Evolutionary conservation across 2,329 filamentous ascomycete species (phyloP), one percentile per base, ranked within the genome.

Genomic region (Colletotrichum falcatum): DNA sequence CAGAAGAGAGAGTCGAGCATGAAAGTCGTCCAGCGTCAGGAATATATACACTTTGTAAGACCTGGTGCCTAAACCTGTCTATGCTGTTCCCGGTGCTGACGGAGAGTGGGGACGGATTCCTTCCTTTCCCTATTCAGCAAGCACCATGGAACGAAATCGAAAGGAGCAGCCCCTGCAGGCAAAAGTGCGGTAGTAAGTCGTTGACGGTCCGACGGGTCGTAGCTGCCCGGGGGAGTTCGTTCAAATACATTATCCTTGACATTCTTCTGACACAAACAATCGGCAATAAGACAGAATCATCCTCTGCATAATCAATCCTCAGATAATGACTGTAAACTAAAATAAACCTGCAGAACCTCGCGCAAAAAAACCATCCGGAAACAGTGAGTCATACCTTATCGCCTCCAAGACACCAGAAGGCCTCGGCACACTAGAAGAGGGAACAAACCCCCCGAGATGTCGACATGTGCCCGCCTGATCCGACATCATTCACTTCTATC

Each of bases 81-180:
- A 46, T 23, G 49, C 44, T 61, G 49, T 44, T 61, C 63, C 63
- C 61, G 56, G 61, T 35, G 51, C 51, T 54, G 51, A 35, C 20
- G 11, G 14, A 28, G 46, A 65, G 54, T 65, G 61, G 61, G 51
- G 54, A 61, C 33, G n/a, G 16, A 30, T 18, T 9, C 11, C 18
- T 37, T 26, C 56, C 37, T 61, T 61, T 56, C 39, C 48, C 62
- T 28, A 51, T 56, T 61, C 44, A 61, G 48, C 55, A 33, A 18
- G 11, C 23, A 48, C 5, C 49, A 58, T 61, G 30, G 30, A 46
- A 55, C 33, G 63, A 66, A 56, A 28, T 49, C 66, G 26, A 59
- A 60, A 65, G 26, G 37, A 69, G 66, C 28, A 33, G 23, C 54
- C 61, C 61, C 61, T 69, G 66, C 66, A 65, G 35, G 33, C 8